These are phyloP conservation scores for Leccinum imitatum DNA, from an alignment of 768 basidiomycete genomes.

Conservation along the genomic window DNA sequence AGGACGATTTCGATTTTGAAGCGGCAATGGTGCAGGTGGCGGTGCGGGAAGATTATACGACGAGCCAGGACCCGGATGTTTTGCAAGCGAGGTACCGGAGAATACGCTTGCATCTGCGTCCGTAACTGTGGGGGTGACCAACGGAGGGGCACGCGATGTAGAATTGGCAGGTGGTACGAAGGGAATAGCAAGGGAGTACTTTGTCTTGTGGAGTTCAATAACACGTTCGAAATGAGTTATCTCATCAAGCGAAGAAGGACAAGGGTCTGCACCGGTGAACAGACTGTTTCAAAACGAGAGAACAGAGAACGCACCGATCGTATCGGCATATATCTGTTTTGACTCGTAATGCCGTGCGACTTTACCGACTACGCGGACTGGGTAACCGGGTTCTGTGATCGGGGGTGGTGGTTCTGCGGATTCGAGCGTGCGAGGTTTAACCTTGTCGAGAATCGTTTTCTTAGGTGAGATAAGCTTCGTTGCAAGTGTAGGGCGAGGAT, in stretches of 20 bases:
- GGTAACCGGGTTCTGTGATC: conserved; percentile 45
- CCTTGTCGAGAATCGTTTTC: conserved; percentile 16
- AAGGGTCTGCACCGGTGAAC: no score
- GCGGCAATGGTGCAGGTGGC: conserved; percentile 12
- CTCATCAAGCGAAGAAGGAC: conserved; percentile 44
- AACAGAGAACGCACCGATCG: no score
- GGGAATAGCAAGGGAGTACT: conserved; percentile 46
- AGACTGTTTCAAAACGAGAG: conserved; percentile 28
- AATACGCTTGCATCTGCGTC: conserved; percentile 11
- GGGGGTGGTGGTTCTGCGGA: conserved; percentile 31
- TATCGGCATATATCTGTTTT: conserved; percentile 42
- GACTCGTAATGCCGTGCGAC: conserved; percentile 41
- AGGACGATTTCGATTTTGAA: conserved; percentile 10
- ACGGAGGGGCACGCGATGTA: conserved; percentile 6
- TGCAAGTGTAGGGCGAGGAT: conserved; percentile 31
- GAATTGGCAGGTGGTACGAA: conserved; percentile 43
- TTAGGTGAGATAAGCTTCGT: conserved; percentile 14
- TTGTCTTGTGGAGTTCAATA: conserved; percentile 48
- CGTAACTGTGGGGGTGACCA: not conserved
- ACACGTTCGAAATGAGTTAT: conserved; percentile 55
- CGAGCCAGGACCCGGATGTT: not conserved
- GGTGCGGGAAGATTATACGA: conserved; percentile 15
- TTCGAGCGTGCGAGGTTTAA: not conserved
- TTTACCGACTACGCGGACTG: conserved; percentile 48
- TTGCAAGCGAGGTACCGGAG: conserved; percentile 12